These are phyloP conservation scores for Hondaea fermentalgiana DNA, from an alignment of 108 stramenopile genomes.

Conservation along the genomic window DNA sequence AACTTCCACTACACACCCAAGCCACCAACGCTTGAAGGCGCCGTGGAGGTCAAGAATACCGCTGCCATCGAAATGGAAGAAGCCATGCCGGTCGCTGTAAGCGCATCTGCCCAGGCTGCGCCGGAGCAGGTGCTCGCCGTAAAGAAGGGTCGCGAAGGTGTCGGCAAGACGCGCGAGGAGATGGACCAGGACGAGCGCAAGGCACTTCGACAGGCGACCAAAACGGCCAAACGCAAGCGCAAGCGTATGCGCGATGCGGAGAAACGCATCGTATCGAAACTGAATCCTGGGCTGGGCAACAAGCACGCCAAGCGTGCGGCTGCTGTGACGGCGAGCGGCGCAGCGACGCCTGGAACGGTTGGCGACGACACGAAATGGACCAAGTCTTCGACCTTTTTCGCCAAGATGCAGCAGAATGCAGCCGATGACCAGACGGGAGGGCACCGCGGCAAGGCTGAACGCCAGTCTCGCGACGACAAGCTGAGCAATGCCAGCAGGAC, in stretches of 20 bases:
- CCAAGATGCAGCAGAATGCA: not conserved
- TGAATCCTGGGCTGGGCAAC: constrained; percentile 80
- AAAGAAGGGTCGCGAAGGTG: constrained; percentile 74
- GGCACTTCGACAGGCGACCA: constrained; percentile 72
- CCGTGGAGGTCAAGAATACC: constrained; percentile 57
- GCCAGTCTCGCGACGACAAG: not conserved
- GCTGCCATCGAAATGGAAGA: constrained; percentile 97
- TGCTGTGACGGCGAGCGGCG: not conserved
- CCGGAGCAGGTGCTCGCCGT: constrained; percentile 84
- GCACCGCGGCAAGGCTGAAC: not conserved
- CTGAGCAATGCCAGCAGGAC: no score
- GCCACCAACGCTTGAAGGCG: constrained; percentile 76
- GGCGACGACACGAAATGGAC: not conserved
- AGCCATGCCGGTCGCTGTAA: constrained; percentile 71
- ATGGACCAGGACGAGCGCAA: constrained; percentile 79
- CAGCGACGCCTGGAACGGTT: not conserved
- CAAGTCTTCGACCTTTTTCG: constrained; percentile 1
- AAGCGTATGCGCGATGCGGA: constrained; percentile 73
- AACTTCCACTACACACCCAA: constrained; percentile 96
- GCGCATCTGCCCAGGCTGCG: not conserved
- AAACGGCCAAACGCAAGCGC: constrained; percentile 75
- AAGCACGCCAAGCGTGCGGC: constrained; percentile 68
- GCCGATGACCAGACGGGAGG: not conserved
- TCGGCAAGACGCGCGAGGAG: constrained; percentile 73
- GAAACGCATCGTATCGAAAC: constrained; percentile 71